phyloP scores from a whole-genome alignment of 2,329 filamentous ascomycete genomes.

The Ascochyta pisi region DNA sequence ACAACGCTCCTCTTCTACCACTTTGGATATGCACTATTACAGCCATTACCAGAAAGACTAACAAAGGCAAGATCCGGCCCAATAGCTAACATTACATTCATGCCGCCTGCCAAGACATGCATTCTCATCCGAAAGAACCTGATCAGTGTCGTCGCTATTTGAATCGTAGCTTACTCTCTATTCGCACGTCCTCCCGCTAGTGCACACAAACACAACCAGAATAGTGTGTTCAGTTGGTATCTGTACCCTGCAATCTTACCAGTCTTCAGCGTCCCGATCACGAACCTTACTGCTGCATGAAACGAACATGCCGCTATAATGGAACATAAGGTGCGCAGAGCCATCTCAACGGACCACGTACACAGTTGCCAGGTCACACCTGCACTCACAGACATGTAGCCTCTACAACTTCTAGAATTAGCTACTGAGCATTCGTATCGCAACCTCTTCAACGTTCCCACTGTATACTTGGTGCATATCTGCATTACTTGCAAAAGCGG shows the following conservation, averaged over 20 bases:
- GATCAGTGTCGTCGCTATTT: not conserved
- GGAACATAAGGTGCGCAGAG: not conserved
- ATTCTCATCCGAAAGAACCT: too few relatives aligned
- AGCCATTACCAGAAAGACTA: too few relatives aligned
- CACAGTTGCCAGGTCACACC: not conserved
- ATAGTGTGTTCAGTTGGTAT: not conserved
- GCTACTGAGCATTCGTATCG: not conserved
- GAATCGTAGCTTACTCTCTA: not conserved
- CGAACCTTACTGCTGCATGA: slow-evolving; percentile 4
- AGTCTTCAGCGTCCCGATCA: not conserved
- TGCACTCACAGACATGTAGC: not conserved
- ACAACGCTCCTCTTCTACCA: not conserved
- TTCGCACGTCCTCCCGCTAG: not conserved
- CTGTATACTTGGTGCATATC: not conserved
- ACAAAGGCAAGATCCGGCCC: too few relatives aligned
- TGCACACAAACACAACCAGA: not conserved
- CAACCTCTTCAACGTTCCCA: not conserved
- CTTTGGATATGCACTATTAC: not conserved
- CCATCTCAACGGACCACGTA: not conserved
- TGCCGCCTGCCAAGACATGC: too few relatives aligned
- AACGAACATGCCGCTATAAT: not conserved
- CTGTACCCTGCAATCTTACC: slow-evolving; percentile 3
- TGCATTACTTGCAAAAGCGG: not conserved
- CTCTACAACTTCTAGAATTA: not conserved
- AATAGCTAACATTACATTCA: too few relatives aligned